Evolutionary conservation across 2,329 filamentous ascomycete genomes (phyloP).

Genomic region (Xylariales sp.): DNA sequence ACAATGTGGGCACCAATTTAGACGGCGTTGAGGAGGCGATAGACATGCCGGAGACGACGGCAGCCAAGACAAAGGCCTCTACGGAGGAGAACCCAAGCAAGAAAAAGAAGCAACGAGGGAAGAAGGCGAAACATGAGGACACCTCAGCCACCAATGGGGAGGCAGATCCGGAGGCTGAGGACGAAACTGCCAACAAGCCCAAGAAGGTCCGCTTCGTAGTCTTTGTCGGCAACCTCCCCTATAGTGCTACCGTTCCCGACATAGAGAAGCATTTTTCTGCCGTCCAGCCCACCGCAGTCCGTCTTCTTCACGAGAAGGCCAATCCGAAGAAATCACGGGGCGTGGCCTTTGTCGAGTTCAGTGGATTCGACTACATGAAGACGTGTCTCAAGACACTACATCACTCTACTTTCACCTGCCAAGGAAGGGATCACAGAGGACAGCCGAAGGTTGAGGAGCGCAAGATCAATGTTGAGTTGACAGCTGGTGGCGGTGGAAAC

Average conservation of each 20-base stretch:
- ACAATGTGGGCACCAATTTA: slow-evolving; percentile 7
- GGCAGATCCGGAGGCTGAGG: background rate
- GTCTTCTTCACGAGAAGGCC: slow-evolving; percentile 65
- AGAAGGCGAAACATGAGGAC: slow-evolving; percentile 16
- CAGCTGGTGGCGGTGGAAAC: slow-evolving; percentile 84
- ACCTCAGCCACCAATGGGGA: slow-evolving; percentile 11
- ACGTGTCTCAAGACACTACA: slow-evolving; percentile 88
- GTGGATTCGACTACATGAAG: slow-evolving; percentile 82
- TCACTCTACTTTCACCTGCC: slow-evolving; percentile 65
- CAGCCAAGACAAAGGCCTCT: no score
- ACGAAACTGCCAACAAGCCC: background rate
- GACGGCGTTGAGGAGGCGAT: background rate
- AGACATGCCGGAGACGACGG: no score
- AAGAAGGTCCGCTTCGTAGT: slow-evolving; percentile 63
- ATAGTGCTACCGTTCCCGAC: slow-evolving; percentile 65
- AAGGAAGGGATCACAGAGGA: slow-evolving; percentile 34
- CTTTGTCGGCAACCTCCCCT: slow-evolving; percentile 89
- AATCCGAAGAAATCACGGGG: slow-evolving; percentile 64
- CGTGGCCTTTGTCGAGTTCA: slow-evolving; percentile 86
- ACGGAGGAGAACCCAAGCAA: slow-evolving; percentile 20
- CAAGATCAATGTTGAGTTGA: slow-evolving; percentile 90
- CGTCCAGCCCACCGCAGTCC: slow-evolving; percentile 64
- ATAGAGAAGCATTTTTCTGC: slow-evolving; percentile 74
- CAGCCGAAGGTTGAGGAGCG: slow-evolving; percentile 43
- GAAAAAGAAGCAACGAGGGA: slow-evolving; percentile 32